phyloP scores from a whole-genome alignment of 495 filamentous ascomycete species.

The Neurospora africana region DNA sequence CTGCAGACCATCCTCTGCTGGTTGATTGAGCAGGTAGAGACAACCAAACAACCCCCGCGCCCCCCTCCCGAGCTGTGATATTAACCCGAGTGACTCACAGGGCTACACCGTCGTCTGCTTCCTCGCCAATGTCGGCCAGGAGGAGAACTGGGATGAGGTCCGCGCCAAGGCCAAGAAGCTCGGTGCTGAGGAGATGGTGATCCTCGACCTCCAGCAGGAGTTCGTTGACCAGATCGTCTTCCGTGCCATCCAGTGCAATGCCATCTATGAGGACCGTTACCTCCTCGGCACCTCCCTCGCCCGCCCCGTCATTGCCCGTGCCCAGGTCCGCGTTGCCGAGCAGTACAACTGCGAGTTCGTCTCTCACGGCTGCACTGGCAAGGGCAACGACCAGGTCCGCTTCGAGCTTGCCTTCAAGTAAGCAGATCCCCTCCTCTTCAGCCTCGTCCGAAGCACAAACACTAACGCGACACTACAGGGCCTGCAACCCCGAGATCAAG shows the following conservation, averaged over 20 bases:
- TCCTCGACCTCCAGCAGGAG: conserved; percentile 59
- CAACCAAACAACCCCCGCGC: not conserved
- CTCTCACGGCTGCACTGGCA: conserved; percentile 76
- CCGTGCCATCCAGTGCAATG: conserved; percentile 81
- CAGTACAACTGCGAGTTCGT: conserved; percentile 55
- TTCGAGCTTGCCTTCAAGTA: conserved; percentile 39
- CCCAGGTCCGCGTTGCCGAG: conserved; percentile 57
- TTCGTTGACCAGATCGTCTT: conserved; percentile 83
- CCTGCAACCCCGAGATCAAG: conserved; percentile 65
- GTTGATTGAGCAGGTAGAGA: conserved; percentile 47
- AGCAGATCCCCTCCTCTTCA: not conserved
- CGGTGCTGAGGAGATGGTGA: conserved; percentile 52
- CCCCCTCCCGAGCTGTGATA: conserved; percentile 15
- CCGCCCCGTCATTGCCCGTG: conserved; percentile 80
- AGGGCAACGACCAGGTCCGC: conserved; percentile 62
- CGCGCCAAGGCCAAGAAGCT: conserved; percentile 59
- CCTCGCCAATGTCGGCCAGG: conserved; percentile 50
- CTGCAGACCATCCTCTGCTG: conserved; percentile 37
- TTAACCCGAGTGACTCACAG: conserved; percentile 24
- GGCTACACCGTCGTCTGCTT: conserved; percentile 29
- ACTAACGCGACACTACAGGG: conserved; percentile 14
- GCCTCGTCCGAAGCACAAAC: conserved; percentile 5
- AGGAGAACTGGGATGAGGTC: conserved; percentile 38
- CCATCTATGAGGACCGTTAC: conserved; percentile 76
- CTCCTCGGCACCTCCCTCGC: conserved; percentile 72